A percentile compares a stretch with the other conserved stretches of the same genome.
Conservation (phyloP, 1,284 basidiomycete species). For the Garcileccinum viscosum region DNA sequence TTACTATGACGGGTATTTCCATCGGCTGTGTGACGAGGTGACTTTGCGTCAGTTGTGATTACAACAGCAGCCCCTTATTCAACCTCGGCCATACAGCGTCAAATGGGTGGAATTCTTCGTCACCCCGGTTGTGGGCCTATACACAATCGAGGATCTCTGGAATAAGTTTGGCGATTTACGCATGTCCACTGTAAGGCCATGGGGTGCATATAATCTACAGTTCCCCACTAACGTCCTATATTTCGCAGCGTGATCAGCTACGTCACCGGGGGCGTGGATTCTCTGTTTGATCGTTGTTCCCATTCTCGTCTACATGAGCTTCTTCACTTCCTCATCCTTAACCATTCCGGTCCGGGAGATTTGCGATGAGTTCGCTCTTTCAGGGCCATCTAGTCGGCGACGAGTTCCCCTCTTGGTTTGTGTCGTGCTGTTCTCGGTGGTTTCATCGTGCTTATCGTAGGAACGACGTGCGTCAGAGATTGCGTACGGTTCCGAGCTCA, state of each 20-base stretch:
- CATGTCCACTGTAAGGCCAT: constrained; percentile 79
- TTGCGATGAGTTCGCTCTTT: constrained; percentile 98
- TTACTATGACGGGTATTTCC: constrained; percentile 87
- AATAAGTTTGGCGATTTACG: constrained; percentile 96
- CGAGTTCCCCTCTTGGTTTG: constrained; percentile 87
- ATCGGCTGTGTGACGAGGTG: constrained; percentile 96
- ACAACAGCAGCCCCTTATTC: not conserved
- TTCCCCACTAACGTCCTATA: constrained; percentile 14
- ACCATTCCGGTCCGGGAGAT: constrained; percentile 94
- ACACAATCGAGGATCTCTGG: constrained; percentile 98
- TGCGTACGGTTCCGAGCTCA: constrained; percentile 89
- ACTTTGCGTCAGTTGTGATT: constrained; percentile 10
- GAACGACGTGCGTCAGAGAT: constrained; percentile 61
- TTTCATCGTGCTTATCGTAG: constrained; percentile 2
- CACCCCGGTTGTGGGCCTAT: constrained; percentile 91
- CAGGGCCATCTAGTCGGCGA: constrained; percentile 97
- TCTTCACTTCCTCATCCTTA: constrained; percentile 95
- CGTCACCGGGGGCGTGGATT: constrained; percentile 93
- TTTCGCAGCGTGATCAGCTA: constrained; percentile 74
- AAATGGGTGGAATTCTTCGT: constrained; percentile 98
- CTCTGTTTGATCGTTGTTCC: constrained; percentile 89
- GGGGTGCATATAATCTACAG: constrained; percentile 16
- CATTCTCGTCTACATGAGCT: constrained; percentile 89
- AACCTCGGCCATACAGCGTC: constrained; percentile 58
- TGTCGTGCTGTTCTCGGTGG: constrained; percentile 8